phyloP scores from a whole-genome alignment of 495 filamentous ascomycete species.

The Penicillium roqueforti region DNA sequence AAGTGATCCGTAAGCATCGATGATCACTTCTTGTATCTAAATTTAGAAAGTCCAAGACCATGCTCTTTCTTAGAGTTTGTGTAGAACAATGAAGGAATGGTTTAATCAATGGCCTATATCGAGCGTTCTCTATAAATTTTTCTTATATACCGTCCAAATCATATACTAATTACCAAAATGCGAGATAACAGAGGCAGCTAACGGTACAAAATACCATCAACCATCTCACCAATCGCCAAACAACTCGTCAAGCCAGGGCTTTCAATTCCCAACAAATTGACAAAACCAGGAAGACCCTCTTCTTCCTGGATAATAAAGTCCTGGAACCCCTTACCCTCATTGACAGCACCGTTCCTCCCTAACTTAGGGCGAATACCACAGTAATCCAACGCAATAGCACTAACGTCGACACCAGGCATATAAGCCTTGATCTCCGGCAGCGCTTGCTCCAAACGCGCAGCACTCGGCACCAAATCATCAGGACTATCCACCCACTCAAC shows the following conservation, averaged over 20 bases:
- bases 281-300: conserved; percentile 77
- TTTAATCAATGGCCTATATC: neutral
- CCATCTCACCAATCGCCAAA: conserved; percentile 84
- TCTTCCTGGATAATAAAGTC: conserved; percentile 85
- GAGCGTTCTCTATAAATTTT: neutral
- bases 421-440: conserved; percentile 72
- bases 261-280: conserved; percentile 92
- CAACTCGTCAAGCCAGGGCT: conserved; percentile 89
- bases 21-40: neutral
- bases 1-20: too few relatives aligned
- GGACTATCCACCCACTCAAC: conserved; percentile 84
- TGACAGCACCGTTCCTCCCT: conserved; percentile 52
- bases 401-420: conserved; percentile 64
- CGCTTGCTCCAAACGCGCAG: conserved; percentile 59
- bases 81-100: neutral
- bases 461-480: conserved; percentile 49
- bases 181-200: neutral
- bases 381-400: conserved; percentile 75
- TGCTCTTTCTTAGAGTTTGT: neutral
- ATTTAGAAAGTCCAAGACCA: neutral
- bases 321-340: conserved; percentile 61
- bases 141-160: neutral
- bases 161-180: neutral
- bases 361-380: conserved; percentile 89
- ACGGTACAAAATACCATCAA: conserved; percentile 67